A percentile compares a stretch with the other conserved stretches of the same genome.
phyloP scores from a whole-genome alignment of 441 rosid species.

The Sinapis alba region DNA sequence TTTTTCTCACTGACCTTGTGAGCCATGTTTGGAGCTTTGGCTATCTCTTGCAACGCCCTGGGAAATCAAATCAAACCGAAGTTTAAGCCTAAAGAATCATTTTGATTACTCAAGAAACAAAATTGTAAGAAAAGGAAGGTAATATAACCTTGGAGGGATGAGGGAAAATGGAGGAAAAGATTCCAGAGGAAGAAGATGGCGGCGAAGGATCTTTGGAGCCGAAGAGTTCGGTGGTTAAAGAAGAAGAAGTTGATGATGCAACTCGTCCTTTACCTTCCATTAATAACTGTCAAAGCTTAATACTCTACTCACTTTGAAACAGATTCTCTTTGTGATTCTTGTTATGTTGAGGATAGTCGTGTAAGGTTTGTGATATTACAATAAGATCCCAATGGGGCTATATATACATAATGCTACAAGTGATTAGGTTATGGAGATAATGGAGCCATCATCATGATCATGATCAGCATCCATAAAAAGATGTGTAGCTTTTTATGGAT shows the following conservation, averaged over 20 bases:
- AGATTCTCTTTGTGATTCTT: slow-evolving; percentile 11
- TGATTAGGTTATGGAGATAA: slow-evolving; percentile 12
- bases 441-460: slow-evolving; percentile 33
- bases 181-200: slow-evolving; percentile 56
- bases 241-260: slow-evolving; percentile 48
- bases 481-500: slow-evolving; percentile 22
- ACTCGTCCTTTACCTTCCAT: slow-evolving; percentile 49
- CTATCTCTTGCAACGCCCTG: slow-evolving; percentile 62
- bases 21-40: slow-evolving; percentile 52
- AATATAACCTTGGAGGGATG: slow-evolving; percentile 61
- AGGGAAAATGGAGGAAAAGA: slow-evolving; percentile 74
- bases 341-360: slow-evolving; percentile 27
- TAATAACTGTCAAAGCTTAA: slow-evolving; percentile 4
- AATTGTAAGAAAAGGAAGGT: slow-evolving; percentile 2
- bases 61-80: slow-evolving; percentile 10
- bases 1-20: slow-evolving; percentile 46
- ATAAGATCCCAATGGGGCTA: slow-evolving; percentile 29
- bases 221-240: slow-evolving; percentile 72
- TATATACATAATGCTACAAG: slow-evolving; percentile 37
- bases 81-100: slow-evolving; percentile 22
- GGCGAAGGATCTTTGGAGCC: slow-evolving; percentile 61
- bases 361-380: slow-evolving; percentile 23
- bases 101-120: not conserved
- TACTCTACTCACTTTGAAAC: not conserved
- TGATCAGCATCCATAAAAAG: slow-evolving; percentile 13